phyloP scores from a whole-genome alignment of 345 rosid species.

The Mallotus nudiflorus region DNA sequence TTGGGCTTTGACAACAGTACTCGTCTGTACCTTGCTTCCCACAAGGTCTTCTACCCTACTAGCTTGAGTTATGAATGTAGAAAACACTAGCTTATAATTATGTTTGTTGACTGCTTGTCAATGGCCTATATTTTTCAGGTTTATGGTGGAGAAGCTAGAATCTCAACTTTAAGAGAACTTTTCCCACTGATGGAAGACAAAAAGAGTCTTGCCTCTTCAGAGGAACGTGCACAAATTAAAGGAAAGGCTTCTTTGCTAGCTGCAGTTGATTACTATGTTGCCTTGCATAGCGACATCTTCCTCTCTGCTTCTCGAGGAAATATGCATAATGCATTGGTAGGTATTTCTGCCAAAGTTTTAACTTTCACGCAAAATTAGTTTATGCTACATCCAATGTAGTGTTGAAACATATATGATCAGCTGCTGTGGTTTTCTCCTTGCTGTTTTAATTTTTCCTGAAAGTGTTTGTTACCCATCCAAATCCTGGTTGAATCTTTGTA shows the following conservation, averaged over 20 bases:
- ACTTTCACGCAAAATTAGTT: neutral
- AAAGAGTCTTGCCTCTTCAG: conserved; percentile 76
- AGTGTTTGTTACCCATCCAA: no score
- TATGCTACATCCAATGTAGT: no score
- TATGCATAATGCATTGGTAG: conserved; percentile 94
- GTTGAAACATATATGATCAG: no score
- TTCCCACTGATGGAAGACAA: conserved; percentile 96
- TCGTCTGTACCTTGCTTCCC: conserved; percentile 93
- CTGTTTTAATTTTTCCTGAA: no score
- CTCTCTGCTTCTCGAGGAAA: conserved; percentile 96
- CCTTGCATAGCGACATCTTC: conserved; percentile 87
- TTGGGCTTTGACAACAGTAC: conserved; percentile 84
- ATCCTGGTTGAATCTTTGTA: no score
- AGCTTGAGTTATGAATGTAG: neutral
- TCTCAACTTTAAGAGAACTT: conserved; percentile 63
- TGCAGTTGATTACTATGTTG: conserved; percentile 83
- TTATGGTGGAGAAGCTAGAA: conserved; percentile 95
- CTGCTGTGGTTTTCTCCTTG: no score
- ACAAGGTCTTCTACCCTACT: conserved; percentile 52
- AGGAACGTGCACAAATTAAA: conserved; percentile 68
- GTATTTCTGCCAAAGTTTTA: conserved; percentile 22
- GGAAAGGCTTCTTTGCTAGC: conserved; percentile 92
- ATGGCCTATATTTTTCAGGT: conserved; percentile 46
- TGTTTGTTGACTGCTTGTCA: neutral
- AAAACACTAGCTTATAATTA: neutral